phyloP scores from a whole-genome alignment of 129 eudicot species.

The Centella asiatica region DNA sequence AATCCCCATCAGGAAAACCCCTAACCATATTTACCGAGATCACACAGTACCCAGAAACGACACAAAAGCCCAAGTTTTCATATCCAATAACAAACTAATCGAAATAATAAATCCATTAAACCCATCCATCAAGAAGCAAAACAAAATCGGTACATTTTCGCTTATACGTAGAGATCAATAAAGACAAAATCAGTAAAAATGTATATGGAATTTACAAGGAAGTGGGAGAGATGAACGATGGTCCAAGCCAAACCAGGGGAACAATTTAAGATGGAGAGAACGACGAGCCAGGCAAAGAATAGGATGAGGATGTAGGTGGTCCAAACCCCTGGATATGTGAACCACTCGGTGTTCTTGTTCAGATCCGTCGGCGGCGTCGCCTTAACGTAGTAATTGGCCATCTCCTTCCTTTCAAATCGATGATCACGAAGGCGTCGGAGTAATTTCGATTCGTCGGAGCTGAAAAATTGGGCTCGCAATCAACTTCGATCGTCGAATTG shows the following conservation, averaged over 20 bases:
- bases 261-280: conserved; percentile 50
- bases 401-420: too few relatives aligned
- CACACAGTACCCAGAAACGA: neutral
- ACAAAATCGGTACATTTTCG: too few relatives aligned
- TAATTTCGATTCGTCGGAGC: too few relatives aligned
- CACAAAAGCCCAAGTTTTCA: neutral
- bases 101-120: too few relatives aligned
- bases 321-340: conserved; percentile 72
- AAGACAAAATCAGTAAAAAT: too few relatives aligned
- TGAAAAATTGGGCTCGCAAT: too few relatives aligned
- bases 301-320: conserved; percentile 51
- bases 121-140: neutral
- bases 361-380: conserved; percentile 67
- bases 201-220: conserved; percentile 17
- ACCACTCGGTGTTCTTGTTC: conserved; percentile 71
- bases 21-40: neutral
- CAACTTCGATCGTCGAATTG: neutral
- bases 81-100: too few relatives aligned
- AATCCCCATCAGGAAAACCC: neutral
- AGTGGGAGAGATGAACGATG: conserved; percentile 53
- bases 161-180: too few relatives aligned
- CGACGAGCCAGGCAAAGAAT: conserved; percentile 59
- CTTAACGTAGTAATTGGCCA: conserved; percentile 54
- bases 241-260: conserved; percentile 82
- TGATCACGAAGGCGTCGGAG: too few relatives aligned